Evolutionary conservation across 1,284 basidiomycete species (phyloP).

Genomic region (Schizophyllum amplum): DNA sequence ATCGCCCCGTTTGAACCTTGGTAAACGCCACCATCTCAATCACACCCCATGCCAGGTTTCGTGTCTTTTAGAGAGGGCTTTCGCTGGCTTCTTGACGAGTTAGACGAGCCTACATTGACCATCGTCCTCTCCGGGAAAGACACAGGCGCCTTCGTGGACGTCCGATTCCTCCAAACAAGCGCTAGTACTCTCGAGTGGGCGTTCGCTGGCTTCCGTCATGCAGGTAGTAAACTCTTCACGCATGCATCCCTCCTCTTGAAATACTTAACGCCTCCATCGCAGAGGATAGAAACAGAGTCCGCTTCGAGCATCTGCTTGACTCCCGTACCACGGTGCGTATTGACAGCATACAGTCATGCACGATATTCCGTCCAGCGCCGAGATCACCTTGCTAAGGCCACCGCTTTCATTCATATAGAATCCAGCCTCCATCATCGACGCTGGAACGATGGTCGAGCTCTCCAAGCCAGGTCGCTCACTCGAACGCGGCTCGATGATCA

Average conservation of each 20-base stretch:
- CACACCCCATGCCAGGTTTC: slow-evolving; percentile 11
- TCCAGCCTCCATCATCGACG: slow-evolving; percentile 16
- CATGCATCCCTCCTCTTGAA: too few relatives aligned
- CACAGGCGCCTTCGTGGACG: slow-evolving; percentile 24
- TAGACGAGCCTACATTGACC: slow-evolving; percentile 24
- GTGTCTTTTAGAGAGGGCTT: slow-evolving; percentile 21
- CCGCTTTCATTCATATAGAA: slow-evolving; percentile 8
- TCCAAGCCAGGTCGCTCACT: slow-evolving; percentile 21
- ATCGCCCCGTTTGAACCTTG: too few relatives aligned
- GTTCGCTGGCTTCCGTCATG: slow-evolving; percentile 24
- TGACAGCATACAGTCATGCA: too few relatives aligned
- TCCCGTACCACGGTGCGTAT: slow-evolving; percentile 19
- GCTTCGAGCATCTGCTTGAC: slow-evolving; percentile 23
- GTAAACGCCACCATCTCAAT: too few relatives aligned
- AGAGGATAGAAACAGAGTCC: slow-evolving; percentile 16
- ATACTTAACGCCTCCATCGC: background rate
- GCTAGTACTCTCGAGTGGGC: slow-evolving; percentile 23
- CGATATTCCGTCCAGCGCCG: background rate
- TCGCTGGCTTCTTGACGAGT: slow-evolving; percentile 21
- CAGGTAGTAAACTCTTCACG: slow-evolving; percentile 11
- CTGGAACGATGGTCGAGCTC: slow-evolving; percentile 19
- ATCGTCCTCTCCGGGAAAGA: slow-evolving; percentile 22
- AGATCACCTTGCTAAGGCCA: background rate
- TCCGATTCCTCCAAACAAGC: slow-evolving; percentile 21
- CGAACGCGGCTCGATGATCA: slow-evolving; percentile 27